A percentile compares a stretch with the other conserved stretches of the same genome.
phyloP scores from a whole-genome alignment of 1,284 basidiomycete genomes.

The Pseudozyma thailandica region DNA sequence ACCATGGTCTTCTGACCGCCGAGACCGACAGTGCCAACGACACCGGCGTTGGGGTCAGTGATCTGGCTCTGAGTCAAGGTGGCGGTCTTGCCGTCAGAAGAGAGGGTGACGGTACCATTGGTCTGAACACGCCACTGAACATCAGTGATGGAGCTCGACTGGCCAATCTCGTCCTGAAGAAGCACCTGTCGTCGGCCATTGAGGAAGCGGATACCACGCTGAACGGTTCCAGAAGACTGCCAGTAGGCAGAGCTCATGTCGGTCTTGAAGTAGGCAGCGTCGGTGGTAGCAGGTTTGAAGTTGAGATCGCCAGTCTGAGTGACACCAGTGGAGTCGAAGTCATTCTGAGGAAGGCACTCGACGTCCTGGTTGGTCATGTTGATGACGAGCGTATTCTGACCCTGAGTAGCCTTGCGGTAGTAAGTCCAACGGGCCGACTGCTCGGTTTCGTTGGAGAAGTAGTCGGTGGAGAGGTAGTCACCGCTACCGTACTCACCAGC shows the following conservation, averaged over 20 bases:
- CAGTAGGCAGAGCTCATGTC: slow-evolving; percentile 85
- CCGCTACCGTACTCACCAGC: slow-evolving; percentile 92
- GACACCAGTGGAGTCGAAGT: slow-evolving; percentile 75
- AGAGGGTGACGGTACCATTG: slow-evolving; percentile 75
- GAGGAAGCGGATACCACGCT: slow-evolving; percentile 86
- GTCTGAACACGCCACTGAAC: slow-evolving; percentile 96
- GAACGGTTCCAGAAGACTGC: slow-evolving; percentile 73
- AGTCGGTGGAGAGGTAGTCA: slow-evolving; percentile 75
- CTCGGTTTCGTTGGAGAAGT: slow-evolving; percentile 61
- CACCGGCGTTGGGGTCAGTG: slow-evolving; percentile 72
- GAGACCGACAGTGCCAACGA: slow-evolving; percentile 67
- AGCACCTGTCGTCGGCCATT: slow-evolving; percentile 92
- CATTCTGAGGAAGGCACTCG: slow-evolving; percentile 73
- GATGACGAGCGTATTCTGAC: slow-evolving; percentile 93
- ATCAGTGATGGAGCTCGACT: slow-evolving; percentile 40
- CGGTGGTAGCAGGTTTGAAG: slow-evolving; percentile 74
- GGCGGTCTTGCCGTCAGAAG: slow-evolving; percentile 71
- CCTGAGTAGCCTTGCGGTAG: slow-evolving; percentile 95
- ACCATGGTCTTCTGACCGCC: slow-evolving; percentile 68
- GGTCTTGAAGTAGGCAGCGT: slow-evolving; percentile 84
- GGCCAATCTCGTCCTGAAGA: slow-evolving; percentile 69
- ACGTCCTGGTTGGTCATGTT: slow-evolving; percentile 84
- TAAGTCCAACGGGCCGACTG: slow-evolving; percentile 60
- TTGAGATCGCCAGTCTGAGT: slow-evolving; percentile 79
- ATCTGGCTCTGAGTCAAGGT: slow-evolving; percentile 75